Conservation (phyloP, 164 flowering plant species). For the Stephania yunnanensis region DNA sequence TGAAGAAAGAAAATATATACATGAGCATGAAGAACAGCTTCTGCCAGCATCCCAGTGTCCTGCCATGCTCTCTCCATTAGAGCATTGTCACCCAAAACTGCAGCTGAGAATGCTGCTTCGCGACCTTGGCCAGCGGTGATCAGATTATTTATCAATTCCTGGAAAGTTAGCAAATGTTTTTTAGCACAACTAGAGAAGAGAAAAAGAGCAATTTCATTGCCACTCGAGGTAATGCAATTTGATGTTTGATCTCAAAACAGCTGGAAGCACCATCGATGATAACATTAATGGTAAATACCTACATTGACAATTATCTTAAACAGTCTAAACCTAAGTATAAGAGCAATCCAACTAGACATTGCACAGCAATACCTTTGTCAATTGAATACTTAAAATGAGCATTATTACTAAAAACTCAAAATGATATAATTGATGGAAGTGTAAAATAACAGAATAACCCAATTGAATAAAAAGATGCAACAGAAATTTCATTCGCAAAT, state of each 20-base stretch:
- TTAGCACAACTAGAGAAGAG: not conserved
- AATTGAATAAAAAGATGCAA: not conserved
- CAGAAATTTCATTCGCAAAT: not conserved
- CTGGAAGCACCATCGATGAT: not conserved
- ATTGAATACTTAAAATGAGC: not conserved
- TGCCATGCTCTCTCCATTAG: constrained; percentile 99
- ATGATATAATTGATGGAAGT: not conserved
- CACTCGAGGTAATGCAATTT: not conserved
- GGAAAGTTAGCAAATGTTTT: constrained; percentile 15
- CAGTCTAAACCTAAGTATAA: not conserved
- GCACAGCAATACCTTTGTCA: not conserved
- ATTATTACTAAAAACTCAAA: not conserved
- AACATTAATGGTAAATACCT: not conserved
- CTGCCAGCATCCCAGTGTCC: constrained; percentile 96
- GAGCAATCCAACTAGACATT: too few relatives aligned
- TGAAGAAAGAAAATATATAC: constrained; percentile 30
- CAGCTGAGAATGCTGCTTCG: constrained; percentile 96
- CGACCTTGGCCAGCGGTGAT: constrained; percentile 81
- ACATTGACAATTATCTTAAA: not conserved
- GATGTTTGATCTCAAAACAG: not conserved
- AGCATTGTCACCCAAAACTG: constrained; percentile 91
- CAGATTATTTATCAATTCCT: constrained; percentile 80
- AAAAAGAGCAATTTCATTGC: not conserved
- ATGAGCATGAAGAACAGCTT: constrained; percentile 96
- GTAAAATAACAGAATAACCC: not conserved